Evolutionary conservation across 2,329 filamentous ascomycete genomes (phyloP).

Genomic region (Stromatinia cepivora): DNA sequence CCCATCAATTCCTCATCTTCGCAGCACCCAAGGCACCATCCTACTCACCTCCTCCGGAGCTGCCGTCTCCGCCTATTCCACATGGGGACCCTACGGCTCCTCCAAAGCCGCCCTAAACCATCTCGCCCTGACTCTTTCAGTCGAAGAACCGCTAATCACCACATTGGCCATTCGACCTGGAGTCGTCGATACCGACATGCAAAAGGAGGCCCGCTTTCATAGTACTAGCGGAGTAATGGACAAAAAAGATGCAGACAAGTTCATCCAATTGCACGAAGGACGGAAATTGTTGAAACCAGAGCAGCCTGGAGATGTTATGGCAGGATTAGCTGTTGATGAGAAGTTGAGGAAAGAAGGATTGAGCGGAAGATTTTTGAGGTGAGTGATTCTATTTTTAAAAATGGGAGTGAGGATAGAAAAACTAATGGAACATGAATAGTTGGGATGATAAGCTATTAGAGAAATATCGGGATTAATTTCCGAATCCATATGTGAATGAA

Average conservation of each 20-base stretch:
- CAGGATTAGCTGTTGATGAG: conserved; percentile 70
- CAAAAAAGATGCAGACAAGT: conserved; percentile 59
- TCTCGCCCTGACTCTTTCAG: conserved; percentile 67
- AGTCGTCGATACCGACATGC: conserved; percentile 87
- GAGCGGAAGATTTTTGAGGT: conserved; percentile 75
- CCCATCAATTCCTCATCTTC: conserved; percentile 67
- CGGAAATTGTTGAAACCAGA: conserved; percentile 78
- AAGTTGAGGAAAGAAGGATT: conserved; percentile 60
- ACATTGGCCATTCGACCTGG: conserved; percentile 75
- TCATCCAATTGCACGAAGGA: conserved; percentile 66
- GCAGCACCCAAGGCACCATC: conserved; percentile 67
- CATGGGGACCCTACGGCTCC: conserved; percentile 80
- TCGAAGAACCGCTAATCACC: conserved; percentile 75
- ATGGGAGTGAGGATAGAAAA: neutral
- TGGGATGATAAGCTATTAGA: conserved; percentile 56
- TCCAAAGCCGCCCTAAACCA: conserved; percentile 85
- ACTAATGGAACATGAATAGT: conserved; percentile 43
- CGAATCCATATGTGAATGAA: neutral
- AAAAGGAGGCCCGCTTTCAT: conserved; percentile 75
- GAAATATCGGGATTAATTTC: conserved; percentile 49
- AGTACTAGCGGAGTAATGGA: conserved; percentile 54
- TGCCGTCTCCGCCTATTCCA: conserved; percentile 61
- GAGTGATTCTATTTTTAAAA: conserved; percentile 40
- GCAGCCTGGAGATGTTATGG: conserved; percentile 83
- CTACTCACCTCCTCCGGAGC: conserved; percentile 82